Evolutionary conservation across 305 asterid genomes (phyloP).

Genomic region (Fraxinus paxiana): DNA sequence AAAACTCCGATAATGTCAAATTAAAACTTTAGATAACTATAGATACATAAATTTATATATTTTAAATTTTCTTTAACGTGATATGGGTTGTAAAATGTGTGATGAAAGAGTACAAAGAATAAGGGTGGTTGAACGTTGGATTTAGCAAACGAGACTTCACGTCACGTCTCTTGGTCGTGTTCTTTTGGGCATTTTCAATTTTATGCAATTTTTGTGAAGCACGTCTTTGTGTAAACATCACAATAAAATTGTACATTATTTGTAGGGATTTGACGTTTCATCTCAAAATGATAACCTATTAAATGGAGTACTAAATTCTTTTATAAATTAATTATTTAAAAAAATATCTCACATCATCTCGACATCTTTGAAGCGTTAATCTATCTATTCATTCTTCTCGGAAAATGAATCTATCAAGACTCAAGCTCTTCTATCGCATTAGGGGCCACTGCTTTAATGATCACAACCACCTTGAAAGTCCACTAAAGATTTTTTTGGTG

Average conservation of each 20-base stretch:
- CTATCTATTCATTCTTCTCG: background rate
- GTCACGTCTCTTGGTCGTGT: slow-evolving; percentile 1
- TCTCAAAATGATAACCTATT: background rate
- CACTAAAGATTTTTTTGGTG: background rate
- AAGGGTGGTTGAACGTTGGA: background rate
- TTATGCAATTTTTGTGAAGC: background rate
- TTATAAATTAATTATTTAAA: background rate
- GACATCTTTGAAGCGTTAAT: background rate
- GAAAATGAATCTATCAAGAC: background rate
- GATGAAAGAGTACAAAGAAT: background rate
- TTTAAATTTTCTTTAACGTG: background rate
- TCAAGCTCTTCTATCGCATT: background rate
- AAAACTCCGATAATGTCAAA: background rate
- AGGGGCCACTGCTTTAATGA: background rate
- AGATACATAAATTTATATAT: background rate
- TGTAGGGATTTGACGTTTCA: background rate
- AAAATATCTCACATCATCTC: background rate
- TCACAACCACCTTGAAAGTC: background rate
- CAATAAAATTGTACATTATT: background rate
- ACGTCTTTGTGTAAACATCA: background rate
- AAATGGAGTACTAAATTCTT: background rate
- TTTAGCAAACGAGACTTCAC: background rate
- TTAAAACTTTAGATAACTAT: background rate
- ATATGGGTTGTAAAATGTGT: background rate
- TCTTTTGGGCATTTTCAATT: background rate